phyloP scores from a whole-genome alignment of 108 stramenopile genomes.

The Ochromonas danica region DNA sequence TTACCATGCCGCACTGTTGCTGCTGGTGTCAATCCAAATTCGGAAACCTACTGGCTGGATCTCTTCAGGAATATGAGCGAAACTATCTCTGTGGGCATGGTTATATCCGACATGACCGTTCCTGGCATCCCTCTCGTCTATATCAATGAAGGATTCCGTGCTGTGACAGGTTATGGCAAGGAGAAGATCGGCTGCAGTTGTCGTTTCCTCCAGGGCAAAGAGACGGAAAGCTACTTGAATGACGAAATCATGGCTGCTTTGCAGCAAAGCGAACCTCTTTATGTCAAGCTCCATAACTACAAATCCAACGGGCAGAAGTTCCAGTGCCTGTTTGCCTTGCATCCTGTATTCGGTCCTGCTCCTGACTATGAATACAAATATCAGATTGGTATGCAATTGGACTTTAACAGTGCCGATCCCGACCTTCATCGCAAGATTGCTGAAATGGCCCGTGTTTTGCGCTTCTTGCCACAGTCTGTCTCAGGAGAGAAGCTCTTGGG shows the following conservation, averaged over 20 bases:
- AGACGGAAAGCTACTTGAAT: neutral
- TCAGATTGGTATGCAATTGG: constrained; percentile 50
- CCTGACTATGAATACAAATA: constrained; percentile 43
- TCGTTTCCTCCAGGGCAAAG: neutral
- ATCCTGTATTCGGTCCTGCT: constrained; percentile 41
- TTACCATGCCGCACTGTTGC: constrained; percentile 37
- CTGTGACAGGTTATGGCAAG: constrained; percentile 44
- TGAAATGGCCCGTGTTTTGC: neutral
- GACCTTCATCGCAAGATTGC: neutral
- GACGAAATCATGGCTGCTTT: constrained; percentile 43
- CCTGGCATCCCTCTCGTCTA: constrained; percentile 53
- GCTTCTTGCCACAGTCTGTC: neutral
- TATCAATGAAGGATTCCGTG: constrained; percentile 43
- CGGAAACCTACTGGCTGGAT: constrained; percentile 44
- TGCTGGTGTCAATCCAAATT: constrained; percentile 12
- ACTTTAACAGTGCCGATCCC: constrained; percentile 29
- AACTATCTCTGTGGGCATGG: constrained; percentile 38
- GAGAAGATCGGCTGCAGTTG: constrained; percentile 33
- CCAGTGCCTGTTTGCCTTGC: constrained; percentile 48
- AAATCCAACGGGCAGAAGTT: constrained; percentile 31
- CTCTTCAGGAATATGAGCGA: constrained; percentile 42
- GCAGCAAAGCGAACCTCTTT: constrained; percentile 47
- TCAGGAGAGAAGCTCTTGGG: neutral
- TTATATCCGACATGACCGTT: constrained; percentile 51
- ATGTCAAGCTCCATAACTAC: constrained; percentile 50